Evolutionary conservation across 2,329 filamentous ascomycete species (phyloP).

Genomic region (Chaetomiaceae sp.): DNA sequence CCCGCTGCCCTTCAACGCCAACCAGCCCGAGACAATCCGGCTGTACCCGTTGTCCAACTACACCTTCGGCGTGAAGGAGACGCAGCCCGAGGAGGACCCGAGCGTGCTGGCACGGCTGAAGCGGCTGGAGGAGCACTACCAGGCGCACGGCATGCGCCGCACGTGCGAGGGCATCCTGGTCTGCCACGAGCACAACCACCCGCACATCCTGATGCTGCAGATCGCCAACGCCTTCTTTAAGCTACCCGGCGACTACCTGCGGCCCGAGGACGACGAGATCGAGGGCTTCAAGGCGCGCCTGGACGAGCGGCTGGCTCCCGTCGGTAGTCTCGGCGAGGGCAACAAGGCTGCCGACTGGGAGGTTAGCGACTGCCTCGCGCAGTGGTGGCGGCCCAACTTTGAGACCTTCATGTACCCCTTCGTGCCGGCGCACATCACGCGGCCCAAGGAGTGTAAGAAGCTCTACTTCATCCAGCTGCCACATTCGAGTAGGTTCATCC

Average conservation of each 20-base stretch:
- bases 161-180: slow-evolving; percentile 96
- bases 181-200: slow-evolving; percentile 98
- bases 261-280: slow-evolving; percentile 82
- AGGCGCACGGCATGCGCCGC: slow-evolving; percentile 86
- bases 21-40: slow-evolving; percentile 83
- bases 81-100: slow-evolving; percentile 94
- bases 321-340: slow-evolving; percentile 78
- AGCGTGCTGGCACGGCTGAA: slow-evolving; percentile 89
- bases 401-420: slow-evolving; percentile 99
- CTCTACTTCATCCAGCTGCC: slow-evolving; percentile 95
- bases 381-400: slow-evolving; percentile 99
- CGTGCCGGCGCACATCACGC: slow-evolving; percentile 88
- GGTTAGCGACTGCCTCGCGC: slow-evolving; percentile 87
- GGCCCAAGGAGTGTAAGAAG: slow-evolving; percentile 99
- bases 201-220: slow-evolving; percentile 97
- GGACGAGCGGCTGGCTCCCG: slow-evolving; percentile 88
- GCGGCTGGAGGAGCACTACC: slow-evolving; percentile 93
- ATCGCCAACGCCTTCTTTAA: slow-evolving; percentile 99
- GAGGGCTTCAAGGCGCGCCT: slow-evolving; percentile 90
- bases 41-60: slow-evolving; percentile 97
- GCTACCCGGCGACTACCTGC: slow-evolving; percentile 90
- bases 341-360: slow-evolving; percentile 86
- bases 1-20: slow-evolving; percentile 77
- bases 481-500: slow-evolving; percentile 63
- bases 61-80: slow-evolving; percentile 97